Percentiles rank a stretch among this genome's conserved stretches.
phyloP scores from a whole-genome alignment of 2,329 filamentous ascomycete genomes.

The Domatiomyces globalis region DNA sequence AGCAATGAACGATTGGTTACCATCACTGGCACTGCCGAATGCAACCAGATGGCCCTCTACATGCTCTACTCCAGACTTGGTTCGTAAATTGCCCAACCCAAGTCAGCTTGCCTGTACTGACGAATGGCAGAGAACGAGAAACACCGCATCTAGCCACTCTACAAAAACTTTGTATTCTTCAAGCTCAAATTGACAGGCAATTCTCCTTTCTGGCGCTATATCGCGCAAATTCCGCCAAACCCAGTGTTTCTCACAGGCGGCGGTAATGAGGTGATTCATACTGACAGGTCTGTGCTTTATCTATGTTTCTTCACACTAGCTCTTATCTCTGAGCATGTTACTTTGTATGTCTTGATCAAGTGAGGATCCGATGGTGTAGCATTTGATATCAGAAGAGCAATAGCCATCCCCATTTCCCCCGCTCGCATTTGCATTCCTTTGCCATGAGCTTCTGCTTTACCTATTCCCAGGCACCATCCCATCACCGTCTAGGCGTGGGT shows the following conservation, averaged over 20 bases:
- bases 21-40: conserved; percentile 93
- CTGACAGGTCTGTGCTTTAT: not conserved
- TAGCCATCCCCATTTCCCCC: not conserved
- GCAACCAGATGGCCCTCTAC: conserved; percentile 99
- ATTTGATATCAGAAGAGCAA: not conserved
- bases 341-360: not conserved
- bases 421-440: not conserved
- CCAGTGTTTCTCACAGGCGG: not conserved
- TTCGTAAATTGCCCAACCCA: conserved; percentile 37
- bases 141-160: conserved; percentile 43
- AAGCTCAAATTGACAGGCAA: not conserved
- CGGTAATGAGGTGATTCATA: not conserved
- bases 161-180: not conserved
- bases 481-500: no score
- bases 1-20: conserved; percentile 96
- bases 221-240: not conserved
- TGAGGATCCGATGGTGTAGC: not conserved
- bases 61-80: conserved; percentile 97
- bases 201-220: not conserved
- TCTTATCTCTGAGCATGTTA: not conserved
- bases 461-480: no score
- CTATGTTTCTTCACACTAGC: no score
- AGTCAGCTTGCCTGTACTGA: conserved; percentile 11
- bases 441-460: no score
- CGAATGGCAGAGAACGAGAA: conserved; percentile 55